These are phyloP conservation scores for Medicago ruthenica DNA, from an alignment of 306 rosid genomes.

Conservation along the genomic window DNA sequence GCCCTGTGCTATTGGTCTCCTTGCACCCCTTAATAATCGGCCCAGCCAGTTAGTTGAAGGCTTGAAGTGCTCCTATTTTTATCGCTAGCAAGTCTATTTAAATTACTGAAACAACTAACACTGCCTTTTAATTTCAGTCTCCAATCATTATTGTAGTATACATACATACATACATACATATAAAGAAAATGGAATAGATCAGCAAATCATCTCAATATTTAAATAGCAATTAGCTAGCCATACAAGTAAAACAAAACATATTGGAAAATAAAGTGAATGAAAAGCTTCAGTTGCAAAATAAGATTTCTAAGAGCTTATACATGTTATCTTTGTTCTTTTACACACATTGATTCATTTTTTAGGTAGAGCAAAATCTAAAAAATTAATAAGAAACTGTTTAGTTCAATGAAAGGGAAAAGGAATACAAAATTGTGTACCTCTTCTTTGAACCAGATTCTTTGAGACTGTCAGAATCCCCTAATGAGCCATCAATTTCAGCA, in stretches of 20 bases:
- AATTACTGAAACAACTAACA: too few relatives aligned
- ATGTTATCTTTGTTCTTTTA: conserved; percentile 9
- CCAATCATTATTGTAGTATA: too few relatives aligned
- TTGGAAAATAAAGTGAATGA: conserved; percentile 24
- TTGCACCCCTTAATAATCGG: too few relatives aligned
- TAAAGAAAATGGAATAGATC: too few relatives aligned
- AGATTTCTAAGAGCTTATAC: conserved; percentile 19
- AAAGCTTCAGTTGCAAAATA: conserved; percentile 15
- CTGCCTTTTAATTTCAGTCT: too few relatives aligned
- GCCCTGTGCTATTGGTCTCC: too few relatives aligned
- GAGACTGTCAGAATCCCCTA: conserved; percentile 74
- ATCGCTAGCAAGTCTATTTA: too few relatives aligned
- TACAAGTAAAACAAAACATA: background rate
- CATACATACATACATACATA: too few relatives aligned
- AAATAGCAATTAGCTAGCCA: too few relatives aligned
- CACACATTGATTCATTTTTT: background rate
- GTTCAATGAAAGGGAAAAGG: conserved; percentile 5
- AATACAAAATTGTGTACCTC: conserved; percentile 58
- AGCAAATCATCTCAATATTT: too few relatives aligned
- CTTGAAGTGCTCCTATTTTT: too few relatives aligned
- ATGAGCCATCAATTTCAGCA: conserved; percentile 76
- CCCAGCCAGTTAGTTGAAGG: too few relatives aligned
- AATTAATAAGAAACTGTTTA: background rate
- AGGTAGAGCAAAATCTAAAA: background rate
- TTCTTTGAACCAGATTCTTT: conserved; percentile 85